phyloP scores from a whole-genome alignment of 2,329 filamentous ascomycete species.

The Beauveria scarabaeidicola region DNA sequence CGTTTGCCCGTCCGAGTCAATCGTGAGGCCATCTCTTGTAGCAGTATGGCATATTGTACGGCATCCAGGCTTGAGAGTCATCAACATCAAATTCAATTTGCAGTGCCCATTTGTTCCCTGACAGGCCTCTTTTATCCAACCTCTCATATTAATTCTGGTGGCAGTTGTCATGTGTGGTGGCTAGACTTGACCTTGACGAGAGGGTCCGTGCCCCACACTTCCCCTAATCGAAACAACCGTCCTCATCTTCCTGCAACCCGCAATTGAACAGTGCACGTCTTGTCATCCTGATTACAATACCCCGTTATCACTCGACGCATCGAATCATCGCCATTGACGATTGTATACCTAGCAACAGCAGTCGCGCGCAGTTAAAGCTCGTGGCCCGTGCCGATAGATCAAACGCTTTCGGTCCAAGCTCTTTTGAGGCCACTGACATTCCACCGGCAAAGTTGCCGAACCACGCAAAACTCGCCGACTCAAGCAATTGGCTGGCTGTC shows the following conservation, averaged over 20 bases:
- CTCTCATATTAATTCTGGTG: not conserved
- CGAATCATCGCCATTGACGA: not conserved
- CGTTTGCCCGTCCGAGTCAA: too few species aligned
- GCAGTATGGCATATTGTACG: too few species aligned
- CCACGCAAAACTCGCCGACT: not conserved
- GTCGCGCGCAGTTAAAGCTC: not conserved
- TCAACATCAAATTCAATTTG: not conserved
- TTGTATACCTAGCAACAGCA: not conserved
- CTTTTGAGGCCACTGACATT: not conserved
- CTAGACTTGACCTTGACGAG: not conserved
- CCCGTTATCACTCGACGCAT: not conserved
- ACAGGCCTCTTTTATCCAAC: not conserved
- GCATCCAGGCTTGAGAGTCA: too few species aligned
- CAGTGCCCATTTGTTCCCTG: not conserved
- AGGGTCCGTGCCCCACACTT: constrained; percentile 6
- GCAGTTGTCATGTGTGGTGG: not conserved
- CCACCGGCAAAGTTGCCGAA: not conserved
- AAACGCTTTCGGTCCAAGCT: not conserved
- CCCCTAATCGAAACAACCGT: constrained; percentile 1
- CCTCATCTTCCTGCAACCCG: not conserved
- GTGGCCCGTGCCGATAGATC: not conserved
- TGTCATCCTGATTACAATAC: not conserved
- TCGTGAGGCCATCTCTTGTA: too few species aligned
- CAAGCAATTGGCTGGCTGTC: not conserved
- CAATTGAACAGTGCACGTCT: not conserved